A percentile compares a stretch with the other conserved stretches of the same genome.
Evolutionary conservation across 169 alveolate species (phyloP).

Genomic region (Perkinsus marinus): DNA sequence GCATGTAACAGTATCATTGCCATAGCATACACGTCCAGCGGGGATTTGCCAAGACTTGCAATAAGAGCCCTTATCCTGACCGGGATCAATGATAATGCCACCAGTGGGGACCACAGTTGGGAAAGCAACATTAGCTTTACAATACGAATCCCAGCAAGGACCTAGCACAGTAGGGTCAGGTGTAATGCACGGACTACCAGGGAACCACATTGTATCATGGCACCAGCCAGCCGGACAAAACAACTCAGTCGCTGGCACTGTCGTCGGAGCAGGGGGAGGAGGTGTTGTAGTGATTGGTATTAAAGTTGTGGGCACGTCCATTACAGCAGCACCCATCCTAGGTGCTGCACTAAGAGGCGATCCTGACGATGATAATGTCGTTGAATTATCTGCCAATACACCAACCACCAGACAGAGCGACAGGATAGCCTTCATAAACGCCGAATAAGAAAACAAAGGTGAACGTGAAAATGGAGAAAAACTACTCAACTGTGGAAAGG

Average conservation of each 20-base stretch:
- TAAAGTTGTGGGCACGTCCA: too few relatives aligned
- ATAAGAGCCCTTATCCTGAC: not conserved
- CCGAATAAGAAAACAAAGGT: not conserved
- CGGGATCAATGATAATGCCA: not conserved
- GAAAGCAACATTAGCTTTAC: not conserved
- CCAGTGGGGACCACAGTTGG: not conserved
- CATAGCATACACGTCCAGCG: not conserved
- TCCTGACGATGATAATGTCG: not conserved
- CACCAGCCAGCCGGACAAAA: not conserved
- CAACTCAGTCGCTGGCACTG: not conserved
- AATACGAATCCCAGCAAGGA: not conserved
- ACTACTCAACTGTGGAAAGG: not conserved
- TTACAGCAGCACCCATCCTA: not conserved
- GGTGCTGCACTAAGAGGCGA: not conserved
- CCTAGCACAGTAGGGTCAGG: not conserved
- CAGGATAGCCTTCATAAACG: not conserved
- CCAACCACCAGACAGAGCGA: not conserved
- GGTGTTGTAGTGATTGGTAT: not conserved
- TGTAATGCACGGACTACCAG: not conserved
- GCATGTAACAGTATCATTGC: not conserved
- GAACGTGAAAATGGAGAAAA: not conserved
- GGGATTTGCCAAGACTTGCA: not conserved
- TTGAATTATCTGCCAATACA: not conserved
- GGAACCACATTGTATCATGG: not conserved
- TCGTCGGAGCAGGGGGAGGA: not conserved